A percentile compares a stretch with the other conserved stretches of the same genome.
phyloP scores from a whole-genome alignment of 106 monocot species.

The Triglochin maritima region DNA sequence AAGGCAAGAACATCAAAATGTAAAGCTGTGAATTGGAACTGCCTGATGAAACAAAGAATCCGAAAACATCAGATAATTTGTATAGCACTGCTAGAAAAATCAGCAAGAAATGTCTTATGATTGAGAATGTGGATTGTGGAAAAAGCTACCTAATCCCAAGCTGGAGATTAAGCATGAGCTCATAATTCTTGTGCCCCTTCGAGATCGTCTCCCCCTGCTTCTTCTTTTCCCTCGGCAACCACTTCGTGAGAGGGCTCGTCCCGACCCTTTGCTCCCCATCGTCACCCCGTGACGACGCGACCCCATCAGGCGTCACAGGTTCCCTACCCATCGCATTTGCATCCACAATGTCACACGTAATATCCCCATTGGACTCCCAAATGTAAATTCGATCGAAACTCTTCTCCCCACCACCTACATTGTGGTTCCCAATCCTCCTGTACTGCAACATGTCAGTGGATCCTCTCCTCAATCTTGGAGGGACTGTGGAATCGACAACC shows the following conservation, averaged over 20 bases:
- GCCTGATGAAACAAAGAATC: too few species aligned
- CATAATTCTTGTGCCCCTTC: constrained; percentile 66
- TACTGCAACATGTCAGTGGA: too few species aligned
- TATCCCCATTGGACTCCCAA: constrained; percentile 42
- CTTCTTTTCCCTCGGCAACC: constrained; percentile 23
- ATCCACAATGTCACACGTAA: constrained; percentile 10
- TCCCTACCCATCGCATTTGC: not conserved
- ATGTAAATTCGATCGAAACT: constrained; percentile 18
- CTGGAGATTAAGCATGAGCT: constrained; percentile 83
- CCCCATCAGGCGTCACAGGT: not conserved
- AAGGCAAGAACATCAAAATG: too few species aligned
- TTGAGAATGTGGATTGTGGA: not conserved
- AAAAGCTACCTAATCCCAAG: constrained; percentile 47
- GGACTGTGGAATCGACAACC: not conserved
- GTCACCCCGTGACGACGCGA: not conserved
- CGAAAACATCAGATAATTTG: too few species aligned
- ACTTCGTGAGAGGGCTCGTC: constrained; percentile 7
- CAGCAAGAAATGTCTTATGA: not conserved
- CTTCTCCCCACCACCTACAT: not conserved
- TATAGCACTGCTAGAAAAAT: not conserved
- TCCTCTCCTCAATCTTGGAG: not conserved
- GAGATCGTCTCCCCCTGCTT: constrained; percentile 58
- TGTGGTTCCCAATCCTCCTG: not conserved
- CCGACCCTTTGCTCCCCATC: not conserved
- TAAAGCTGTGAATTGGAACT: too few species aligned